These are phyloP conservation scores for Fusarium heterosporum DNA, from an alignment of 2,329 filamentous ascomycete species.

Conservation along the genomic window DNA sequence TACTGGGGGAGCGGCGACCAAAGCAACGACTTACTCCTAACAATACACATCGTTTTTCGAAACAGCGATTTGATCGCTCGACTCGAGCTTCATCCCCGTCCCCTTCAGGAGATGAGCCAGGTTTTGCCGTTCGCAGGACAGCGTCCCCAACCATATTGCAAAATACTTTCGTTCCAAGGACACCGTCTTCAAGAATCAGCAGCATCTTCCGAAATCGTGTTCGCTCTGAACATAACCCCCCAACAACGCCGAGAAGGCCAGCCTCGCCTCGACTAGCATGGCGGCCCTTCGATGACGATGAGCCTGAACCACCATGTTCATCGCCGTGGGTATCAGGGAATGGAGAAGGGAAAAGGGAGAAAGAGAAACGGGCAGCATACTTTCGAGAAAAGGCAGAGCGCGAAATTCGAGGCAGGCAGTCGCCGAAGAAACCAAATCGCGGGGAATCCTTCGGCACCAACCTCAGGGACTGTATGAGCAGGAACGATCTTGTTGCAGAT, in stretches of 20 bases:
- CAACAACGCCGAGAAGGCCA: conserved; percentile 36
- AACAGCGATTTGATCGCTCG: conserved; percentile 23
- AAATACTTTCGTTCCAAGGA: conserved; percentile 16
- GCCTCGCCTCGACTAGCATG: conserved; percentile 40
- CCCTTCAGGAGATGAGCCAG: background rate
- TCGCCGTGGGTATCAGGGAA: conserved; percentile 41
- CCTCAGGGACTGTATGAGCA: conserved; percentile 24
- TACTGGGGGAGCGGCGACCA: conserved; percentile 9
- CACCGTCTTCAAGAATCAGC: conserved; percentile 43
- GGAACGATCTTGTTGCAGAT: background rate
- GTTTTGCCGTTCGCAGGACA: background rate
- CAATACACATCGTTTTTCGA: conserved; percentile 18
- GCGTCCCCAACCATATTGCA: conserved; percentile 21
- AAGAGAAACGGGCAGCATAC: conserved; percentile 36
- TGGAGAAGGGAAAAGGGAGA: conserved; percentile 36
- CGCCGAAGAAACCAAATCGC: conserved; percentile 12
- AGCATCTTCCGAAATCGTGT: conserved; percentile 46
- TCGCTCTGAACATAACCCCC: conserved; percentile 34
- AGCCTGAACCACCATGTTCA: conserved; percentile 36
- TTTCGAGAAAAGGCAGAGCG: conserved; percentile 41
- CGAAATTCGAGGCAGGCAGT: conserved; percentile 12
- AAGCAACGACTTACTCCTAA: conserved; percentile 6
- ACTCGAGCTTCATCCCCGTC: conserved; percentile 12
- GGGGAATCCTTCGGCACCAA: conserved; percentile 25
- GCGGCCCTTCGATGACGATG: conserved; percentile 44